phyloP scores from a whole-genome alignment of 139 green algal genomes.

The Pleodorina starrii region DNA sequence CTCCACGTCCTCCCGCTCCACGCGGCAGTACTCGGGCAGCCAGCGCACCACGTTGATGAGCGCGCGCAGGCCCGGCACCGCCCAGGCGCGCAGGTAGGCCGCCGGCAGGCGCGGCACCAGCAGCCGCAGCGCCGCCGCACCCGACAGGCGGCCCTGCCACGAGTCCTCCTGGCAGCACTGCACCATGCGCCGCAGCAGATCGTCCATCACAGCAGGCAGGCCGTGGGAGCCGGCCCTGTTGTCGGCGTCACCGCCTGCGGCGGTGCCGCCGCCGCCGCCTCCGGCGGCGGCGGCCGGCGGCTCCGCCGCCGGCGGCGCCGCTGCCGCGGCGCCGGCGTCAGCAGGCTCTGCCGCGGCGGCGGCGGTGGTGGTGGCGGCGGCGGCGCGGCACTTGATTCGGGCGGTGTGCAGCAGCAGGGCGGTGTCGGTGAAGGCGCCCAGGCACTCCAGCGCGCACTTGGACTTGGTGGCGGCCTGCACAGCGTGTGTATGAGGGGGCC shows the following conservation, averaged over 20 bases:
- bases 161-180: conserved; percentile 91
- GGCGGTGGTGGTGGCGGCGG: neutral
- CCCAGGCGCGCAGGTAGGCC: conserved; percentile 59
- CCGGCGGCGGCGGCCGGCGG: neutral
- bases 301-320: neutral
- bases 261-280: neutral
- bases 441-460: conserved; percentile 71
- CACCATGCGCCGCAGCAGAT: conserved; percentile 86
- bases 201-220: conserved; percentile 81
- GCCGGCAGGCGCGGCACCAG: conserved; percentile 69
- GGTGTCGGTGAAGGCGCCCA: conserved; percentile 86
- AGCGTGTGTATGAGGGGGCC: too few relatives aligned
- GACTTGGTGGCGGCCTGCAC: conserved; percentile 17
- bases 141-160: conserved; percentile 88
- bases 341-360: neutral
- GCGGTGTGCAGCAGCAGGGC: conserved; percentile 75
- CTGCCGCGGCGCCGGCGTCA: neutral
- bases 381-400: conserved; percentile 3
- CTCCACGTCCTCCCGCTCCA: conserved; percentile 70
- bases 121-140: conserved; percentile 78
- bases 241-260: neutral
- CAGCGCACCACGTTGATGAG: conserved; percentile 82
- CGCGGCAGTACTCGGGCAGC: conserved; percentile 79
- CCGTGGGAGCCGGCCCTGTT: conserved; percentile 12
- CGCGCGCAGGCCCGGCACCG: conserved; percentile 66